Percentiles rank a stretch among this genome's conserved stretches.
Conservation (phyloP, 306 rosid genomes). For the Betula pendula region DNA sequence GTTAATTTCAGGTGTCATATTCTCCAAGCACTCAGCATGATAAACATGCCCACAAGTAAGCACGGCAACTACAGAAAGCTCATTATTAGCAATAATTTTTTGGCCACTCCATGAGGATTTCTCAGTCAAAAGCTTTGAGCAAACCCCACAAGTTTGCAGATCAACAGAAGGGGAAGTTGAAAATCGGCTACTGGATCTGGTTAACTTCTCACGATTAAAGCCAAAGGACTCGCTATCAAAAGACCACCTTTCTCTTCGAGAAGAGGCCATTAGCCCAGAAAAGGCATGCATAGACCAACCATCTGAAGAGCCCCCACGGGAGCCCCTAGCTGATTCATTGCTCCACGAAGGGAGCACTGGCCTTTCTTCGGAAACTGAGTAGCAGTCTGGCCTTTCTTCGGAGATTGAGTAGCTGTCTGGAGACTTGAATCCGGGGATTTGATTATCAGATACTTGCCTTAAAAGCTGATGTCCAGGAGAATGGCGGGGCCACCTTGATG, state of each 20-base stretch:
- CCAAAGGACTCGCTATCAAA: constrained; percentile 77
- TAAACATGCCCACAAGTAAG: constrained; percentile 80
- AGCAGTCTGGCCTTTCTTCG: constrained; percentile 64
- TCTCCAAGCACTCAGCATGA: constrained; percentile 94
- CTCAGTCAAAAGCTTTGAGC: constrained; percentile 60
- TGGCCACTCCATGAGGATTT: constrained; percentile 60
- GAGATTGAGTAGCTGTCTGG: constrained; percentile 50
- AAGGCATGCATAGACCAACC: constrained; percentile 87
- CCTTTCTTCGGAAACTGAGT: constrained; percentile 62
- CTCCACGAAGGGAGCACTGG: constrained; percentile 52
- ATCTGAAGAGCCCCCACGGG: constrained; percentile 73
- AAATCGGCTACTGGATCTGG: constrained; percentile 55
- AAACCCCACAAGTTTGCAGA: constrained; percentile 59
- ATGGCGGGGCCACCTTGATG: constrained; percentile 42
- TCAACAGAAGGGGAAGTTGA: constrained; percentile 59
- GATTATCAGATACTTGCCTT: constrained; percentile 62
- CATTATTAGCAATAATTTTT: constrained; percentile 51
- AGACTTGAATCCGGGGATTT: constrained; percentile 56
- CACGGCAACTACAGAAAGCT: constrained; percentile 71
- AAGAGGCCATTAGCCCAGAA: constrained; percentile 70
- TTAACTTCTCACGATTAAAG: constrained; percentile 57
- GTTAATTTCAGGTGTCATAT: constrained; percentile 66
- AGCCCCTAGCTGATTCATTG: constrained; percentile 58
- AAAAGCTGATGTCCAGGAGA: constrained; percentile 68
- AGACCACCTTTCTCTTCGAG: constrained; percentile 80